These are phyloP conservation scores for Bimuria novae-zelandiae DNA, from an alignment of 2,329 filamentous ascomycete species.

Conservation along the genomic window DNA sequence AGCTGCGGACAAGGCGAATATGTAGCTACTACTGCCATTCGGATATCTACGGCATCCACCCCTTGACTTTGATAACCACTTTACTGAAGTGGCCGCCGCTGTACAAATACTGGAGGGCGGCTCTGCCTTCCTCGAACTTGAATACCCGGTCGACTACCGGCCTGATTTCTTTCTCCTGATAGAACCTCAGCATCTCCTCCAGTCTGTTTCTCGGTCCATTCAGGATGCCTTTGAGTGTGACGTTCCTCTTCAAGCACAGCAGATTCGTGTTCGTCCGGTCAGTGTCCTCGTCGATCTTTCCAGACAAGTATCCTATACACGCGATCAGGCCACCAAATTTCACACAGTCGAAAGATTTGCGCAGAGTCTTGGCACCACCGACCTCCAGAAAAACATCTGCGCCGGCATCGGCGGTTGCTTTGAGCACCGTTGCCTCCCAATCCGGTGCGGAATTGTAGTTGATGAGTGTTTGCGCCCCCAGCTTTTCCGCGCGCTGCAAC, in stretches of 20 bases:
- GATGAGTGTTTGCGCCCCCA: conserved; percentile 63
- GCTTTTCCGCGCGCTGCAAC: conserved; percentile 55
- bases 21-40: neutral
- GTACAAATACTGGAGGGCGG: conserved; percentile 36
- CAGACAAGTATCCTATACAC: conserved; percentile 51
- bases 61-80: conserved; percentile 42
- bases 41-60: neutral
- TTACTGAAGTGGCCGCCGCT: conserved; percentile 48
- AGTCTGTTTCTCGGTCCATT: conserved; percentile 65
- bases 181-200: conserved; percentile 50
- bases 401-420: conserved; percentile 48
- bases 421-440: conserved; percentile 64
- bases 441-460: conserved; percentile 64
- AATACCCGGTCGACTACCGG: conserved; percentile 50
- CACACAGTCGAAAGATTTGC: conserved; percentile 51
- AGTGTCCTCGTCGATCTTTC: conserved; percentile 60
- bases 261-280: conserved; percentile 66
- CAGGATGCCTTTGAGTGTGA: conserved; percentile 62
- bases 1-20: no score
- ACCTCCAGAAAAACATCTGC: conserved; percentile 58
- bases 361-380: conserved; percentile 56
- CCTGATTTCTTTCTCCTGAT: conserved; percentile 47
- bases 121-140: conserved; percentile 40
- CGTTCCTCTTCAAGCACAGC: conserved; percentile 55
- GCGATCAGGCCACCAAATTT: conserved; percentile 49